Percentiles rank a stretch among this genome's conserved stretches.
phyloP scores from a whole-genome alignment of 108 stramenopile species.

The Pseudonitzschia pungens region DNA sequence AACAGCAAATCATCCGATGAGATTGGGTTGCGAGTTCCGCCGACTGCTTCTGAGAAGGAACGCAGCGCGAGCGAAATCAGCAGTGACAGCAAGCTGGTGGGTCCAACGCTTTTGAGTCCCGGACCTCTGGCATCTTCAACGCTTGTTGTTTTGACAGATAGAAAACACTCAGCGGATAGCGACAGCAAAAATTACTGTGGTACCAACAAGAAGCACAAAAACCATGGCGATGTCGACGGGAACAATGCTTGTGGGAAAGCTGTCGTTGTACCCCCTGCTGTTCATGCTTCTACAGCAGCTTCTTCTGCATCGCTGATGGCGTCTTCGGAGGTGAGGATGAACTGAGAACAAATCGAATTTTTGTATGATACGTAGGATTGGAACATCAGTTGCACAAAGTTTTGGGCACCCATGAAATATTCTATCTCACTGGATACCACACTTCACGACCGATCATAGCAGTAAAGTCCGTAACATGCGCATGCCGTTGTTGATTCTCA shows the following conservation, averaged over 20 bases:
- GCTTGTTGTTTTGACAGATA: neutral
- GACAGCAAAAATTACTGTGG: neutral
- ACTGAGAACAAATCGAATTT: neutral
- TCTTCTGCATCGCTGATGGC: neutral
- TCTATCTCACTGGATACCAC: too few species aligned
- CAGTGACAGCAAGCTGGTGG: neutral
- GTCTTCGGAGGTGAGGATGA: slow-evolving; percentile 11
- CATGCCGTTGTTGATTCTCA: too few species aligned
- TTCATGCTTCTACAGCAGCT: neutral
- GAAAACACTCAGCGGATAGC: neutral
- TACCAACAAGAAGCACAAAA: neutral
- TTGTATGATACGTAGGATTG: neutral
- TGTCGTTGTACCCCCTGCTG: neutral
- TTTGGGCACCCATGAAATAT: too few species aligned
- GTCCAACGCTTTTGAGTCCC: too few species aligned
- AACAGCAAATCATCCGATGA: neutral
- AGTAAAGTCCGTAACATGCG: too few species aligned
- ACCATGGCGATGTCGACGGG: neutral
- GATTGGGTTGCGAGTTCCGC: neutral
- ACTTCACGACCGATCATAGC: too few species aligned
- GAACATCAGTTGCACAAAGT: too few species aligned
- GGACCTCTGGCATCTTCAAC: neutral
- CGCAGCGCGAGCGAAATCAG: neutral
- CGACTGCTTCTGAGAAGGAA: neutral
- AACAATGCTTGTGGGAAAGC: neutral